phyloP scores from a whole-genome alignment of 768 basidiomycete genomes.

The Sistotremastrum suecicum region DNA sequence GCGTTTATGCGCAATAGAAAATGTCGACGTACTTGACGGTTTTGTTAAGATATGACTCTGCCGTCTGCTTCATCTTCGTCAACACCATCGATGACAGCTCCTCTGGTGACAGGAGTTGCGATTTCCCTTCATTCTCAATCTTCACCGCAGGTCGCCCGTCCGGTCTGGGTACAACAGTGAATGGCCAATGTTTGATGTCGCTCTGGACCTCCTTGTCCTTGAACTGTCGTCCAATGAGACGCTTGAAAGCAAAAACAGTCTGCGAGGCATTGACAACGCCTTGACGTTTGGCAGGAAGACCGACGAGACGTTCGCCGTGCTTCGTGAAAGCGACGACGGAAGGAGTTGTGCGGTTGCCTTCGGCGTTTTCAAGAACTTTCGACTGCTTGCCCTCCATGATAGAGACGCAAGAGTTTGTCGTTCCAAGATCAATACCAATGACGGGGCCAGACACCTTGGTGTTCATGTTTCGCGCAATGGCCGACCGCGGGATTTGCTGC shows the following conservation, averaged over 20 bases:
- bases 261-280: constrained; percentile 91
- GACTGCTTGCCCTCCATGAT: constrained; percentile 94
- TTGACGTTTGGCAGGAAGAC: constrained; percentile 93
- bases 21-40: constrained; percentile 68
- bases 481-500: constrained; percentile 53
- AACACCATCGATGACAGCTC: constrained; percentile 82
- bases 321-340: constrained; percentile 99
- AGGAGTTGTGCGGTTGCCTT: constrained; percentile 95
- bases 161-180: constrained; percentile 54
- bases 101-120: constrained; percentile 67
- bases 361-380: constrained; percentile 93
- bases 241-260: constrained; percentile 91
- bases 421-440: constrained; percentile 93
- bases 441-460: constrained; percentile 86
- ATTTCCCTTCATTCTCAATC: constrained; percentile 79
- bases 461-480: constrained; percentile 88
- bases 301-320: constrained; percentile 91
- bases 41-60: constrained; percentile 86
- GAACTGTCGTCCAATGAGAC: constrained; percentile 88
- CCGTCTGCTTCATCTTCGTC: constrained; percentile 91
- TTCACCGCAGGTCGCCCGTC: constrained; percentile 71
- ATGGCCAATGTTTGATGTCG: constrained; percentile 83
- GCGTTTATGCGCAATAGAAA: neutral
- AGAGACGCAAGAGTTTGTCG: constrained; percentile 83
- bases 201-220: constrained; percentile 87